Base-by-base conservation (phyloP, 2,329 filamentous ascomycete genomes). In the Colletotrichum falcatum region DNA sequence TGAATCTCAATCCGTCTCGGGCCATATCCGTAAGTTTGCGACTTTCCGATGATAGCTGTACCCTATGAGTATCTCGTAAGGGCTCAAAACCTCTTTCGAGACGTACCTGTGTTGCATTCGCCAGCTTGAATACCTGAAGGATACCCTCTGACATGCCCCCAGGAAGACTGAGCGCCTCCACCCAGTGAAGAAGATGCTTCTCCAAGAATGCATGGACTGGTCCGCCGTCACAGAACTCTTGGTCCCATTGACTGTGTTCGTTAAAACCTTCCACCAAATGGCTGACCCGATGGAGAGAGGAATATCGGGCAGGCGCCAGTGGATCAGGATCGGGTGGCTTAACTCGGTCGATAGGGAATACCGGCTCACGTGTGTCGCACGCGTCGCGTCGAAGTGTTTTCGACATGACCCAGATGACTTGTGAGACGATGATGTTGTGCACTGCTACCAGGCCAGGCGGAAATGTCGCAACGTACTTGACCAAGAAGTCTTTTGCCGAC, bases 381-480 rank as follows among this genome's bases (percentile, higher is more conserved):
- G 84, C 79, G 46, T 85, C 75, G 0, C 79, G 77, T 30, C 61
- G 60, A 1, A 85, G 75, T 0, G 60, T 75, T 5, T 58, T 48
- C 0, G 61, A 73, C 42, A 84, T 74, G 1, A 69, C 61, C 18
- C 77, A 5, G 0, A 85, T 65, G 2, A 81, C 85, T 23, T 72
- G 74, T 1, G 65, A 74, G 55, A 81, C 78, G 4, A 85, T 77
- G 0, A 1, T 5, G 14, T 74, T 44, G 61, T 84, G 80, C 11
- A 73, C 67, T 9, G 20, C 28, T 33, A 6, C 49, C 14, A 33
- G 9, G 3, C 16, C 49, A 54, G 26, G n/a, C 30, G 16, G 9
- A 20, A 14, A n/a, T 20, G n/a, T 16, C 18, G 30, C 9, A 11
- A 30, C 12, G 3, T 54, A 2, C 1, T 33, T 54, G 18, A 8